Conservation (phyloP, 1,284 basidiomycete species). For the Trichosporon inkin region DNA sequence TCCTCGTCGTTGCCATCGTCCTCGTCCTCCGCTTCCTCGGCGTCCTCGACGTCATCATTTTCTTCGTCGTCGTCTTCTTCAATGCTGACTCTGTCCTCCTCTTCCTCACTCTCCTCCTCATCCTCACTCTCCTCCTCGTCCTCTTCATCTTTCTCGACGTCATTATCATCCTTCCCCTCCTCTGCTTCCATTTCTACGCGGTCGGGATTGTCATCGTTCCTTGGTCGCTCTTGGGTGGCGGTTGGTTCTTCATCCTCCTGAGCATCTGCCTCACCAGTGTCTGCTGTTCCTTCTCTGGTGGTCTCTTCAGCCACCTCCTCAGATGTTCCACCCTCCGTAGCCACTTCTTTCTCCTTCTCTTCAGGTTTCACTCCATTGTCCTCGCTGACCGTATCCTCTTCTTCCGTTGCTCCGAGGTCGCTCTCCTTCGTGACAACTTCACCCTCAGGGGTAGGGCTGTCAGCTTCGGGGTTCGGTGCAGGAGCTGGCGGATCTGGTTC, state of each 20-base stretch:
- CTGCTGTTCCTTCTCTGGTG: no score
- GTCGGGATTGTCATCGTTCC: not conserved
- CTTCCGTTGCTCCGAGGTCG: no score
- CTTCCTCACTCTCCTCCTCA: slow-evolving; percentile 5
- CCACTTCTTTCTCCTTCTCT: no score
- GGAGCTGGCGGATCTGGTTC: no score
- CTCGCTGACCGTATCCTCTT: not conserved
- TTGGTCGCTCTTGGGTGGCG: not conserved
- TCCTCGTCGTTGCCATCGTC: slow-evolving; percentile 16
- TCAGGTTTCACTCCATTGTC: not conserved
- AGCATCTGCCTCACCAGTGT: not conserved
- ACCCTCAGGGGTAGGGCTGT: no score
- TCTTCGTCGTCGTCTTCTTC: slow-evolving; percentile 57
- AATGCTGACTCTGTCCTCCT: slow-evolving; percentile 52
- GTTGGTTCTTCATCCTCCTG: not conserved
- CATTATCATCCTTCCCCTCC: not conserved
- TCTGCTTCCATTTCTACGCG: not conserved
- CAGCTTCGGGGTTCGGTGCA: no score
- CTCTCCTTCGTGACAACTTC: no score
- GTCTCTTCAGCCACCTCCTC: no score
- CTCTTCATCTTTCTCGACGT: not conserved
- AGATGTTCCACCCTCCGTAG: no score
- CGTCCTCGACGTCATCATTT: slow-evolving; percentile 33
- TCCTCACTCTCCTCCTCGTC: slow-evolving; percentile 6
- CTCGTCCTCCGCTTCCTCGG: slow-evolving; percentile 11